A percentile compares a stretch with the other conserved stretches of the same genome.
Evolutionary conservation across 2,329 filamentous ascomycete species (phyloP).

Genomic region (Dactylonectria estremocensis): DNA sequence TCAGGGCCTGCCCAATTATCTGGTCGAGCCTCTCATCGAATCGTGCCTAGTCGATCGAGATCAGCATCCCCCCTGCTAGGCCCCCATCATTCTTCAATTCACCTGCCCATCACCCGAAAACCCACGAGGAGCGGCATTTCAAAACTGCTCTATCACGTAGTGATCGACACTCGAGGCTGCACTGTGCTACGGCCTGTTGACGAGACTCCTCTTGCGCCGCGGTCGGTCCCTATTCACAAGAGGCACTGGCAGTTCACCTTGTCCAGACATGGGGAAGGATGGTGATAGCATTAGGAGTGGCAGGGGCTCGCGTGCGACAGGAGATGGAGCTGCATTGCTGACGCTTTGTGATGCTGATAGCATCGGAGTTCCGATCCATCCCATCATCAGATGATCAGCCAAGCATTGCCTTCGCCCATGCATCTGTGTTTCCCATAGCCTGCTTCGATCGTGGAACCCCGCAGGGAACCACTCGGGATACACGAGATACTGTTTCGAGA

Average conservation of each 20-base stretch:
- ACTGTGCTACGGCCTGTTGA: conserved; percentile 26
- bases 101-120: conserved; percentile 48
- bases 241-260: conserved; percentile 6
- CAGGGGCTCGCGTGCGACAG: conserved; percentile 24
- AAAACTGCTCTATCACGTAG: conserved; percentile 38
- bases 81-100: conserved; percentile 38
- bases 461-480: conserved; percentile 14
- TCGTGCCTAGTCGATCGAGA: conserved; percentile 44
- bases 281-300: conserved; percentile 30
- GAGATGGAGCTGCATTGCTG: conserved; percentile 19
- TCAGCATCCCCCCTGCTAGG: conserved; percentile 46
- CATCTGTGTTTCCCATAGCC: conserved; percentile 1
- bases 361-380: conserved; percentile 16
- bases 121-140: conserved; percentile 45
- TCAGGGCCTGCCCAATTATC: conserved; percentile 1
- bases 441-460: conserved; percentile 9
- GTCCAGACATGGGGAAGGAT: conserved; percentile 11
- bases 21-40: conserved; percentile 20
- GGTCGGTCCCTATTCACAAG: conserved; percentile 15
- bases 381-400: background rate
- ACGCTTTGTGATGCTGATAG: conserved; percentile 1
- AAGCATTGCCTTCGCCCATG: background rate
- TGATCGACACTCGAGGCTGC: conserved; percentile 43
- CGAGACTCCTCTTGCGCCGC: background rate
- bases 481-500: conserved; percentile 36